A percentile compares a stretch with the other conserved stretches of the same genome.
Evolutionary conservation across 768 basidiomycete genomes (phyloP).

Genomic region (Coprinopsis sp.): DNA sequence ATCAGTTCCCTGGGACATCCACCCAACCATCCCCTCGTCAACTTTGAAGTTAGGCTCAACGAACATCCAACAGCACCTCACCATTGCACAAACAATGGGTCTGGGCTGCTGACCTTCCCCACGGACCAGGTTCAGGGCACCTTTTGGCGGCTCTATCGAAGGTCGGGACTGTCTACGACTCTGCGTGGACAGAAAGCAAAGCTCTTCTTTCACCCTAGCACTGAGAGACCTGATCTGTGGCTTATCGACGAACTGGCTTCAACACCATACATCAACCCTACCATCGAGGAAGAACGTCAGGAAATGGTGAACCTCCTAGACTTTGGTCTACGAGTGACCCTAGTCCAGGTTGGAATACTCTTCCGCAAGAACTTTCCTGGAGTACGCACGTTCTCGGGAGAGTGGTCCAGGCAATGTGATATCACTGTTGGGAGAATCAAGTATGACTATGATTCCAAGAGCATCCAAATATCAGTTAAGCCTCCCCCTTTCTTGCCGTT

Average conservation of each 20-base stretch:
- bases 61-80: not conserved
- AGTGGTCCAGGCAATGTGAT: constrained; percentile 51
- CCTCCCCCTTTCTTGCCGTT: not conserved
- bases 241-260: constrained; percentile 39
- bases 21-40: not conserved
- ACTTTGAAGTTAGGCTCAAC: not conserved
- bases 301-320: constrained; percentile 39
- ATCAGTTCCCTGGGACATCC: not conserved
- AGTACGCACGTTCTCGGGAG: constrained; percentile 60
- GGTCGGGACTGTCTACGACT: too few species aligned
- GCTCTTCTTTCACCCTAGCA: not conserved
- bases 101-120: not conserved
- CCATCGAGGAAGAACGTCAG: constrained; percentile 44
- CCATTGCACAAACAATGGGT: not conserved
- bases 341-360: constrained; percentile 63
- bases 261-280: constrained; percentile 52
- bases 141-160: too few species aligned
- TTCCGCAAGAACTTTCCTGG: constrained; percentile 26
- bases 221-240: not conserved
- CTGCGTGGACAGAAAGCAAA: too few species aligned
- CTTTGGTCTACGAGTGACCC: constrained; percentile 48
- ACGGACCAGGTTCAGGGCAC: not conserved
- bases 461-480: constrained; percentile 57
- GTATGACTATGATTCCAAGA: constrained; percentile 66
- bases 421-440: constrained; percentile 47